phyloP scores from a whole-genome alignment of 73 alveolate species.

The Tetrahymena elliotti region DNA sequence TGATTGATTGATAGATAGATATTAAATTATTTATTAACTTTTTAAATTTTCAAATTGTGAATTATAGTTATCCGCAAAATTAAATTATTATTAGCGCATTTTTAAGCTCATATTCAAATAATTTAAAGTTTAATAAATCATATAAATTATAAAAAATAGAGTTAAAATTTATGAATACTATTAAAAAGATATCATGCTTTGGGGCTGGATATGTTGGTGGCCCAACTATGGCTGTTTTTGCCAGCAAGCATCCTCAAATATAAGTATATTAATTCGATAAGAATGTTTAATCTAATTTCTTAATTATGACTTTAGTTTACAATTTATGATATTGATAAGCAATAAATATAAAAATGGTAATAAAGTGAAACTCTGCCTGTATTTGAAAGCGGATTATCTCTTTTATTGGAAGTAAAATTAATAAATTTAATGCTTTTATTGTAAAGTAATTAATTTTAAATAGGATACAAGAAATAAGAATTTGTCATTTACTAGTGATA shows the following conservation, averaged over 20 bases:
- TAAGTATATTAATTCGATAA: background rate
- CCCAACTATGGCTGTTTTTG: conserved; percentile 86
- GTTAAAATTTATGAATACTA: background rate
- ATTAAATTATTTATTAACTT: background rate
- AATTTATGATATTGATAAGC: conserved; percentile 74
- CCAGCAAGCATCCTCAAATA: conserved; percentile 67
- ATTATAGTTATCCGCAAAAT: background rate
- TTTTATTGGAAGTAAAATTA: conserved; percentile 32
- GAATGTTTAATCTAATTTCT: background rate
- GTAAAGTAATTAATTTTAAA: background rate
- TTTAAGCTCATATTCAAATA: background rate
- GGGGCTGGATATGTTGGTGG: conserved; percentile 99
- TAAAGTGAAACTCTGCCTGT: background rate
- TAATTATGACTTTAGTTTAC: conserved; percentile 9
- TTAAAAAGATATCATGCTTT: conserved; percentile 62
- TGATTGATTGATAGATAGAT: too few species aligned
- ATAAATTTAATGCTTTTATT: background rate
- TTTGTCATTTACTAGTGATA: conserved; percentile 65
- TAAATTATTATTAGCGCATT: background rate
- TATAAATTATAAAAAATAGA: too few species aligned
- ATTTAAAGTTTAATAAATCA: background rate
- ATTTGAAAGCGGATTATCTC: conserved; percentile 11
- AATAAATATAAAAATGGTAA: conserved; percentile 63
- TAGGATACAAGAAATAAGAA: conserved; percentile 37
- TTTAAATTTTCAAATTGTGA: background rate